Conservation (phyloP, 2,329 filamentous ascomycete species). For the Neospermospora avenae region DNA sequence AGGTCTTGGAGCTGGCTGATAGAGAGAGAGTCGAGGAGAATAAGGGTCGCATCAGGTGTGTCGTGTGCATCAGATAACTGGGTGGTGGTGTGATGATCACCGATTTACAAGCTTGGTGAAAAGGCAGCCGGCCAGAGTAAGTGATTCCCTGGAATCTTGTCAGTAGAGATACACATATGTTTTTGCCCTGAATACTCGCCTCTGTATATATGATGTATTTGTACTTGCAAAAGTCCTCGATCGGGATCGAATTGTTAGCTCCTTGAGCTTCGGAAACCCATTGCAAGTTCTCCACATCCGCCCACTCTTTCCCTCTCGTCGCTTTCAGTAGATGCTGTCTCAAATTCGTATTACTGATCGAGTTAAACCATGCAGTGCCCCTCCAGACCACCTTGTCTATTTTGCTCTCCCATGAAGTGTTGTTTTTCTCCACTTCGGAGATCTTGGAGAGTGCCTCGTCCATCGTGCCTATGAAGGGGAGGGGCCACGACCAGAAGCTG, state of each 20-base stretch:
- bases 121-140: constrained; percentile 50
- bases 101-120: constrained; percentile 48
- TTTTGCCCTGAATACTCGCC: constrained; percentile 13
- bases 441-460: constrained; percentile 40
- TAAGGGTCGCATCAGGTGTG: constrained; percentile 45
- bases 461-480: constrained; percentile 47
- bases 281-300: constrained; percentile 44
- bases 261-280: constrained; percentile 26
- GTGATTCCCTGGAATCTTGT: constrained; percentile 40
- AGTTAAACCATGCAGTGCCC: constrained; percentile 48
- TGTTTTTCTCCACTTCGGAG: constrained; percentile 36
- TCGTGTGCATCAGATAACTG: constrained; percentile 48
- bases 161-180: not conserved
- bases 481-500: constrained; percentile 52
- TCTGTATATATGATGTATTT: constrained; percentile 52
- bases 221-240: constrained; percentile 51
- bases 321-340: constrained; percentile 25
- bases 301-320: constrained; percentile 41
- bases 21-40: constrained; percentile 37
- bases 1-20: constrained; percentile 2
- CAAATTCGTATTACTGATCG: constrained; percentile 26
- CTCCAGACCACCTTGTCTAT: constrained; percentile 47
- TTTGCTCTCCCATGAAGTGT: constrained; percentile 35
- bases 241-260: constrained; percentile 45
- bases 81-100: constrained; percentile 48